A percentile compares a stretch with the other conserved stretches of the same genome.
Evolutionary conservation across 106 monocot genomes (phyloP).

Genomic region (Platanthera guangdongensis): DNA sequence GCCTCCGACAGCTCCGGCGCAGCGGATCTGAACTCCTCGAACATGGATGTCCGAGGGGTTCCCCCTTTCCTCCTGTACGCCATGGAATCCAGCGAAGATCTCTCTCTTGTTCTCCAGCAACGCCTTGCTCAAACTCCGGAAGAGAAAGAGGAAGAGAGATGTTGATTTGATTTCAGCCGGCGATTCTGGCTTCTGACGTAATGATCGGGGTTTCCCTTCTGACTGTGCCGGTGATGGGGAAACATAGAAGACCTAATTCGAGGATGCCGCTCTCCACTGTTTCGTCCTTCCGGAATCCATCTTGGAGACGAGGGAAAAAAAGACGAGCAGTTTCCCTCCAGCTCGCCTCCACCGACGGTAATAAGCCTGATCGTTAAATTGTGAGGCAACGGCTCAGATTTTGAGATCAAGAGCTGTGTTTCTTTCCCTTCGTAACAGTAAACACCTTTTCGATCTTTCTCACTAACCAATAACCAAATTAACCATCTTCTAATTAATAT

Average conservation of each 20-base stretch:
- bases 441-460: no score
- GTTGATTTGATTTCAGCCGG: no score
- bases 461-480: no score
- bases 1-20: background rate
- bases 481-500: no score
- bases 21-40: slow-evolving; percentile 37
- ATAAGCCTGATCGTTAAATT: background rate
- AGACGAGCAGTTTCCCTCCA: background rate
- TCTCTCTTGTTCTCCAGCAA: background rate
- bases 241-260: background rate
- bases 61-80: slow-evolving; percentile 59
- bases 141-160: background rate
- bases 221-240: background rate
- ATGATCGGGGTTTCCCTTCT: background rate
- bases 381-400: background rate
- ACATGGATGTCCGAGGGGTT: slow-evolving; percentile 26
- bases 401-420: background rate
- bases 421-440: no score
- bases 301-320: background rate
- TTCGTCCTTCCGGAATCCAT: background rate
- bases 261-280: background rate
- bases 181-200: background rate
- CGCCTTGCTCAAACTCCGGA: background rate
- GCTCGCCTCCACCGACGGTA: background rate
- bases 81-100: slow-evolving; percentile 21